Evolutionary conservation across 768 basidiomycete species (phyloP).

Genomic region (Ramaria sp.): DNA sequence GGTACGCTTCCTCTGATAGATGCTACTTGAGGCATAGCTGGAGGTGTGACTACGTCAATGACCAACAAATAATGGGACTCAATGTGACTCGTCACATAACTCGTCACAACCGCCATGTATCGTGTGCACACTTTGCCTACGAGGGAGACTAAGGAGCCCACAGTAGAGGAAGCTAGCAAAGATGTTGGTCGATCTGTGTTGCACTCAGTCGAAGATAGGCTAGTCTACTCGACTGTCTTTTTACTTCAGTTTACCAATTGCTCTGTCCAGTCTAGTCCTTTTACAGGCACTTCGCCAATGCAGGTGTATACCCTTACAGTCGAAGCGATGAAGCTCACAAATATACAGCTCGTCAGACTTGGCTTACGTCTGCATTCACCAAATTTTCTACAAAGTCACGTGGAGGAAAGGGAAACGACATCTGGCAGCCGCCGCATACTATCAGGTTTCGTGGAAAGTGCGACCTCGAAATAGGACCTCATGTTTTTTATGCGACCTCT

Average conservation of each 20-base stretch:
- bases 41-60: not conserved
- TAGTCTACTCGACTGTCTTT: not conserved
- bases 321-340: slow-evolving; percentile 11
- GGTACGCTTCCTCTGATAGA: slow-evolving; percentile 7
- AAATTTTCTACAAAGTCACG: slow-evolving; percentile 61
- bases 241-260: not conserved
- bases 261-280: slow-evolving; percentile 39
- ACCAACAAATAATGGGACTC: not conserved
- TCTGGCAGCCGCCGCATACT: slow-evolving; percentile 52
- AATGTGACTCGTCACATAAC: not conserved
- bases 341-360: slow-evolving; percentile 53
- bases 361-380: slow-evolving; percentile 54
- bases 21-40: not conserved
- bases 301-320: slow-evolving; percentile 16
- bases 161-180: not conserved
- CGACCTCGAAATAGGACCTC: slow-evolving; percentile 66
- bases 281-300: slow-evolving; percentile 65
- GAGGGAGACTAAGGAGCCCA: not conserved
- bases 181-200: not conserved
- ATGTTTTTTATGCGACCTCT: slow-evolving; percentile 53
- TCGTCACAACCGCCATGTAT: not conserved
- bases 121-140: slow-evolving; percentile 10
- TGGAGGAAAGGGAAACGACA: slow-evolving; percentile 42
- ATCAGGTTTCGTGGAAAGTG: slow-evolving; percentile 56
- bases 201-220: slow-evolving; percentile 7